Evolutionary conservation across 2,329 filamentous ascomycete genomes (phyloP), one percentile per base, ranked within the genome.

Genomic region (Alternaria dauci): DNA sequence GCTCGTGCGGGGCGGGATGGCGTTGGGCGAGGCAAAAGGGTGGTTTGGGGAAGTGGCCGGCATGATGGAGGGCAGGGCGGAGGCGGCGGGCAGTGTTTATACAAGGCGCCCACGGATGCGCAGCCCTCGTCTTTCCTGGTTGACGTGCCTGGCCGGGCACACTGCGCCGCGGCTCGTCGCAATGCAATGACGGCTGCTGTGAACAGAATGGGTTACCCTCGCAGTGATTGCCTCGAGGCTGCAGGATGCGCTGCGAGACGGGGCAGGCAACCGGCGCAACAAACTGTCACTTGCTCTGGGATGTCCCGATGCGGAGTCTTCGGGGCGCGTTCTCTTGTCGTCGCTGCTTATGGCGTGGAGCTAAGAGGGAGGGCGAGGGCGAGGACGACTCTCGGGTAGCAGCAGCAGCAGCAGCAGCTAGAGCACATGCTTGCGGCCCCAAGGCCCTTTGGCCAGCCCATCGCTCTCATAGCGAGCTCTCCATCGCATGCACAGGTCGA

Each of bases 1-100:
- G 66, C 72, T 76, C 14, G 76, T 79, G 62, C 78, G 76, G 52
- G 78, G 77, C 14, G 78, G 78, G 18, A 79, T 79, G 23, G 76
- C 77, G 70, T 79, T 79, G 36, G 77, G 77, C 25, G 75, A 78
- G 20, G 72, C 70, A 60, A 75, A 76, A 42, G 75, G 75, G 60
- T 73, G 73, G 59, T 58, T 59, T 26, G 62, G 55, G 9, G 64
- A 58, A 28, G 63, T 55, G 16, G 52, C 51, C 44, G 69, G 55
- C 71, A 73, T 73, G 55, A 53, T 62, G 62, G 30, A 46, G 54
- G 34, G 47, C n/a, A 32, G 47, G 36, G 44, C 52, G 43, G 43
- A 50, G 39, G 53, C 23, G 52, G 32, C 26, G 26, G 43, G 46
- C 26, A 46, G 44, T 36, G 54, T 23, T 52, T 51, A 48, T 52